Percentiles rank a stretch among this genome's conserved stretches.
Evolutionary conservation across 2,329 filamentous ascomycete species (phyloP).

Genomic region (Huntiella bhutanensis): DNA sequence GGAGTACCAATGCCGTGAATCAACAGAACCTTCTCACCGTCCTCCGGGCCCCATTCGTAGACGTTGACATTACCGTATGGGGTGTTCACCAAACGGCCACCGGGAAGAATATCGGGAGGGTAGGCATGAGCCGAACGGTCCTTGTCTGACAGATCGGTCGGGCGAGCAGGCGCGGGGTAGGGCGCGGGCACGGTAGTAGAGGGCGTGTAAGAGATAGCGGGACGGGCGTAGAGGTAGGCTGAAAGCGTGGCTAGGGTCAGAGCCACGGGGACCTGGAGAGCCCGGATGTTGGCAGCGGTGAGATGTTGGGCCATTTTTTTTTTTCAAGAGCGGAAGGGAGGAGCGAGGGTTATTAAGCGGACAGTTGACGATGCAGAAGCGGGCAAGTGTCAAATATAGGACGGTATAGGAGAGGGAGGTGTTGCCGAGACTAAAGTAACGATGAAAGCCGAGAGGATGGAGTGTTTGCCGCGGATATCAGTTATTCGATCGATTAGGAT

Average conservation of each 20-base stretch:
- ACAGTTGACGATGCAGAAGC: background rate
- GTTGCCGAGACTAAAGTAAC: background rate
- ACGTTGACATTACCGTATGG: constrained; percentile 54
- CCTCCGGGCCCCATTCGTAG: constrained; percentile 63
- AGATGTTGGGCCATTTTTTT: constrained; percentile 6
- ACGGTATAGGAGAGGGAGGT: background rate
- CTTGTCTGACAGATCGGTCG: constrained; percentile 13
- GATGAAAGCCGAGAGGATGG: background rate
- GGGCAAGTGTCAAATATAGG: background rate
- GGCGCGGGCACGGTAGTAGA: constrained; percentile 6
- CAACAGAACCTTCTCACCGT: constrained; percentile 53
- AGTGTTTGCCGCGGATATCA: background rate
- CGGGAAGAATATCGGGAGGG: constrained; percentile 50
- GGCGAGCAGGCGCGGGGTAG: constrained; percentile 5
- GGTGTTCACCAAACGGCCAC: constrained; percentile 46
- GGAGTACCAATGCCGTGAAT: constrained; percentile 72
- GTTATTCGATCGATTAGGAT: background rate
- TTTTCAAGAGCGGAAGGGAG: background rate
- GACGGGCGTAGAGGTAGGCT: constrained; percentile 19
- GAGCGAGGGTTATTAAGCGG: background rate
- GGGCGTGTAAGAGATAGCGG: constrained; percentile 13
- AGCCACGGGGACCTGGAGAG: constrained; percentile 9
- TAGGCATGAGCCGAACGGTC: constrained; percentile 32
- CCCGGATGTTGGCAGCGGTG: constrained; percentile 11
- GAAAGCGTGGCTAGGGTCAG: constrained; percentile 17